Conservation (phyloP, 192 early-diverging fungal genomes). For the Rhizoclosmatium globosum region DNA sequence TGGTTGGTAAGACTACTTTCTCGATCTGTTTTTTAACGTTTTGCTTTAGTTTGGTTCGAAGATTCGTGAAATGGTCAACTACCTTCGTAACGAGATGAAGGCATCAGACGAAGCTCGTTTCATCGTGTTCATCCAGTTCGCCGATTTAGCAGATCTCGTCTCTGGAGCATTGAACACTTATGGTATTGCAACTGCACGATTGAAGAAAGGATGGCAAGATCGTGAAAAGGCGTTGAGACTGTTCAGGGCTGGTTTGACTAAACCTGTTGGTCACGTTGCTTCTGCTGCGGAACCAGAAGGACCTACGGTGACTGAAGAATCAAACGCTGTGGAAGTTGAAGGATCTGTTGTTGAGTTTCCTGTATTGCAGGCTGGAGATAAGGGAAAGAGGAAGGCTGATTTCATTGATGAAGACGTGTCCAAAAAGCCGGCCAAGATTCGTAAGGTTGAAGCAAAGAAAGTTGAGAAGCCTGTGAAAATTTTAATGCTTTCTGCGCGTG, state of each 20-base stretch:
- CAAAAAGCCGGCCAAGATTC: slow-evolving; percentile 6
- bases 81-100: slow-evolving; percentile 10
- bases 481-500: slow-evolving; percentile 36
- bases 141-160: slow-evolving; percentile 24
- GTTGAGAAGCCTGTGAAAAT: slow-evolving; percentile 21
- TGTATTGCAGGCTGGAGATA: background rate
- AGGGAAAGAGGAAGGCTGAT: slow-evolving; percentile 10
- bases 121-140: slow-evolving; percentile 31
- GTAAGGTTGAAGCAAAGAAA: background rate
- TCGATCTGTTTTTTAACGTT: background rate
- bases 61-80: slow-evolving; percentile 30
- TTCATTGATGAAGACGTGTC: background rate
- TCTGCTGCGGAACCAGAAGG: background rate
- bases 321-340: background rate
- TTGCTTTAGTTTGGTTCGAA: slow-evolving; percentile 30
- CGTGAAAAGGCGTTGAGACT: slow-evolving; percentile 23
- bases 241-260: slow-evolving; percentile 17
- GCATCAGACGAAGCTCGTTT: background rate
- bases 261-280: background rate
- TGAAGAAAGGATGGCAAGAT: slow-evolving; percentile 6
- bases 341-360: background rate
- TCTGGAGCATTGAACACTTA: slow-evolving; percentile 23
- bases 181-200: slow-evolving; percentile 19
- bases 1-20: background rate
- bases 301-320: background rate